Base-by-base conservation (phyloP, 495 filamentous ascomycete species). In the Friedmanniomyces endolithicus region DNA sequence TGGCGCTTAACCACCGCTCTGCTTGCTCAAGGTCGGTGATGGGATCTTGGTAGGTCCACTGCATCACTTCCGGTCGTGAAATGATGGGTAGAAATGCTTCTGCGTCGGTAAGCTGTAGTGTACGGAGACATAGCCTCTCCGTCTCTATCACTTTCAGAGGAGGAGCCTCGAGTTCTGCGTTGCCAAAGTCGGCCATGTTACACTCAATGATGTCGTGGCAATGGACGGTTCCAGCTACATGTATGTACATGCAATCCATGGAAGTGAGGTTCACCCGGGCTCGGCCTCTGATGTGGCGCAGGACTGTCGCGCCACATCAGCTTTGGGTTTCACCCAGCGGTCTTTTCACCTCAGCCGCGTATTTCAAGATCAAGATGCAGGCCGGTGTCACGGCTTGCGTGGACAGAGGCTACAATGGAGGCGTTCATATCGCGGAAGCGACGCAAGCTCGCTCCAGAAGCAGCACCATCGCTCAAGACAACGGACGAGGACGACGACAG, bases 371-470 rank as follows among this genome's bases (percentile, higher is more conserved):
- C 27, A 50, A 7, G 48, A n/a, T 33, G 27, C 27, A 31, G 27
- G 27, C 27, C 9, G 3, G 27, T 31, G 3, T 9, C 9, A 31
- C 27, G 27, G 27, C 23, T 27, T 46, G 14, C 12, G 39, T 17
- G 35, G 17, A 12, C n/a, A 24, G 17, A 31, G n/a, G 40, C 12
- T n/a, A 27, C 22, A 19, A 83, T 84, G 82, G 81, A 85, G 51
- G 66, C 71, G 6, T 83, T 76, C 58, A 43, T 82, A 22, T 75
- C 75, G 2, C 67, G 72, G 25, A 84, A 84, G 63, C 67, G 69
- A 54, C 67, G 72, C 39, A 70, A 67, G 55, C 24, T 70, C 1
- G 70, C 68, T 8, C 48, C 65, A 19, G 55, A 50, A 11, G 58
- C 20, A 45, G 35, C 33, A 11, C 8, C 52, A 20, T 54, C 40